These are phyloP conservation scores for Kwoniella heveanensis DNA, from an alignment of 768 basidiomycete species.

Conservation along the genomic window DNA sequence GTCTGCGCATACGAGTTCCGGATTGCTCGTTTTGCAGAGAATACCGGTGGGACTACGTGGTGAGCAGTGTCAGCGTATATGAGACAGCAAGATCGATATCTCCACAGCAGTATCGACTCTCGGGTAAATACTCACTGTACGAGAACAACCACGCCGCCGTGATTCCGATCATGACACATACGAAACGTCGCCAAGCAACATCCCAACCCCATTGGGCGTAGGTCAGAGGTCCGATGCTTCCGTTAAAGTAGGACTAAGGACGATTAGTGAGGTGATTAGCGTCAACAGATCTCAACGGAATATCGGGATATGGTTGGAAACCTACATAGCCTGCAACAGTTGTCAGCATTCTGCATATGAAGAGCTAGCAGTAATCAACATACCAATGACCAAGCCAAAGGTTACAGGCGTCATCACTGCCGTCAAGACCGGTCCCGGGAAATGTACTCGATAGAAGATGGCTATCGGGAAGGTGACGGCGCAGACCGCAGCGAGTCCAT, in stretches of 20 bases:
- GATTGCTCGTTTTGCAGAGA: conserved; percentile 75
- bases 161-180: conserved; percentile 67
- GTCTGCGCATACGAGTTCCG: conserved; percentile 71
- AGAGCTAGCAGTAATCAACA: conserved; percentile 14
- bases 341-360: too few species aligned
- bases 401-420: conserved; percentile 59
- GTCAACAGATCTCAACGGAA: too few species aligned
- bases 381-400: conserved; percentile 45
- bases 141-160: conserved; percentile 67
- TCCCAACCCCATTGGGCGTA: conserved; percentile 52
- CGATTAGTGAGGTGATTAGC: too few species aligned
- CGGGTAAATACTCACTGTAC: conserved; percentile 11
- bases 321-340: conserved; percentile 30
- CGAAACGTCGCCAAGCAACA: conserved; percentile 66
- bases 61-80: neutral
- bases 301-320: too few species aligned
- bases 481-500: conserved; percentile 69
- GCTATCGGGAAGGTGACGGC: conserved; percentile 73
- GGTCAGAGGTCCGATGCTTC: conserved; percentile 56
- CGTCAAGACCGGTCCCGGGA: conserved; percentile 72
- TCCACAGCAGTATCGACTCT: neutral
- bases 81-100: neutral
- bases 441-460: conserved; percentile 71
- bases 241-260: conserved; percentile 57
- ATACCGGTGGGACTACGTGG: conserved; percentile 70